Conservation (phyloP, 306 rosid species). For the Trifolium repens region DNA sequence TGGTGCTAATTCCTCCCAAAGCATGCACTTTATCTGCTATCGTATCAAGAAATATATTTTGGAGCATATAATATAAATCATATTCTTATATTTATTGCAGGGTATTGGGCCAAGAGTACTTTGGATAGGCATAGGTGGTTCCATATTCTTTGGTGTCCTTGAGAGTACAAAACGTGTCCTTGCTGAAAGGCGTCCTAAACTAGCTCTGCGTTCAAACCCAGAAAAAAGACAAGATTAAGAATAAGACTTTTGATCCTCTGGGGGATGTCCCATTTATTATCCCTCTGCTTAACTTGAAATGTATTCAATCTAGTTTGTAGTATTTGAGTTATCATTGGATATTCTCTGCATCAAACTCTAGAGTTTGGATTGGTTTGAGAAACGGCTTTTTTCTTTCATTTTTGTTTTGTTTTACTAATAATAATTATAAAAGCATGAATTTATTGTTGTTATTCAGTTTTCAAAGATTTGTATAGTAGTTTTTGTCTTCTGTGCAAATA, state of each 20-base stretch:
- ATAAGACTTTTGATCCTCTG: neutral
- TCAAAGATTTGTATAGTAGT: neutral
- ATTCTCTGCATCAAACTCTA: neutral
- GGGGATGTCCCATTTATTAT: neutral
- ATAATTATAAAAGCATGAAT: neutral
- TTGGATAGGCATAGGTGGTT: constrained; percentile 89
- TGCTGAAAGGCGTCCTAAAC: constrained; percentile 54
- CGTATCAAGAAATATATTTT: constrained; percentile 6
- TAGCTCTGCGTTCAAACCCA: constrained; percentile 15
- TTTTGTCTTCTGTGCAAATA: neutral
- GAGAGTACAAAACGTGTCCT: constrained; percentile 73
- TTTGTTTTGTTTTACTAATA: neutral
- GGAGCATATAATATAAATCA: constrained; percentile 9
- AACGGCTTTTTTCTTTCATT: neutral
- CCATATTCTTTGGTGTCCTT: constrained; percentile 77
- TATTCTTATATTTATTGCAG: constrained; percentile 46
- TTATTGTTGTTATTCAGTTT: neutral
- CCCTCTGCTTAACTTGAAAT: neutral
- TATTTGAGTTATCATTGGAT: neutral
- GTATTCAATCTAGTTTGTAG: neutral
- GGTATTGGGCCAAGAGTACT: constrained; percentile 80
- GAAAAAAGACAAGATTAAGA: constrained; percentile 21
- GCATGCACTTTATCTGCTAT: constrained; percentile 17
- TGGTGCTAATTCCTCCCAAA: constrained; percentile 31
- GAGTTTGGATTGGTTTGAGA: neutral